phyloP scores from a whole-genome alignment of 345 rosid species.

The Eucalyptus polyanthemos region DNA sequence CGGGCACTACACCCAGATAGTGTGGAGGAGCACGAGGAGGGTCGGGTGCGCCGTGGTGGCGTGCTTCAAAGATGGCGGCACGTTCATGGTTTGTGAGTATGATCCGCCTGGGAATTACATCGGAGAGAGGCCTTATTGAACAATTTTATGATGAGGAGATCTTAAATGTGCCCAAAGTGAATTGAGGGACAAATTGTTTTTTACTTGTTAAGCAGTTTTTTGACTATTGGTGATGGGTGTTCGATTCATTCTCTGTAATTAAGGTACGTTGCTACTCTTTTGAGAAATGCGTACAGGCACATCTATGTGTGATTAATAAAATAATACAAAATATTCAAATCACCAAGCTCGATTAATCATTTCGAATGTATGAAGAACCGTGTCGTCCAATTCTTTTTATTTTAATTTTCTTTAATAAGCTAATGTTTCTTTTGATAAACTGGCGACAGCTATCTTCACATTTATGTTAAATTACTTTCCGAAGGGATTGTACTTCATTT shows the following conservation, averaged over 20 bases:
- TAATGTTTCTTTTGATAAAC: background rate
- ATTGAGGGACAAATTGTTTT: background rate
- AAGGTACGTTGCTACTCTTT: background rate
- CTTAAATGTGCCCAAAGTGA: background rate
- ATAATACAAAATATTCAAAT: background rate
- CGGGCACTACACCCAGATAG: slow-evolving; percentile 90
- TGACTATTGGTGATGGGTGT: background rate
- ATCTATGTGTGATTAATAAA: background rate
- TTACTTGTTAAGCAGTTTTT: background rate
- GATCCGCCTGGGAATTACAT: slow-evolving; percentile 93
- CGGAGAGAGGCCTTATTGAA: slow-evolving; percentile 80
- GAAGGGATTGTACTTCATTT: background rate
- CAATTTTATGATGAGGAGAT: background rate
- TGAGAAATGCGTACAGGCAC: background rate
- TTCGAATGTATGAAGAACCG: background rate
- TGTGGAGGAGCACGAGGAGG: slow-evolving; percentile 51
- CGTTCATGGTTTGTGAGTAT: slow-evolving; percentile 84
- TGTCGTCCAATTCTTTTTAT: background rate
- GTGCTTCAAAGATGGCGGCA: slow-evolving; percentile 44
- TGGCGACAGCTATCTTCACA: background rate
- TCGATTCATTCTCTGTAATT: background rate
- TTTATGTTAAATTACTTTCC: background rate
- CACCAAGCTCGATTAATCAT: background rate
- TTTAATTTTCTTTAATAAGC: background rate
- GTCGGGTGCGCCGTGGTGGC: slow-evolving; percentile 63